Base-by-base conservation (phyloP, 2,329 filamentous ascomycete species). In the Xylariaceae sp. region DNA sequence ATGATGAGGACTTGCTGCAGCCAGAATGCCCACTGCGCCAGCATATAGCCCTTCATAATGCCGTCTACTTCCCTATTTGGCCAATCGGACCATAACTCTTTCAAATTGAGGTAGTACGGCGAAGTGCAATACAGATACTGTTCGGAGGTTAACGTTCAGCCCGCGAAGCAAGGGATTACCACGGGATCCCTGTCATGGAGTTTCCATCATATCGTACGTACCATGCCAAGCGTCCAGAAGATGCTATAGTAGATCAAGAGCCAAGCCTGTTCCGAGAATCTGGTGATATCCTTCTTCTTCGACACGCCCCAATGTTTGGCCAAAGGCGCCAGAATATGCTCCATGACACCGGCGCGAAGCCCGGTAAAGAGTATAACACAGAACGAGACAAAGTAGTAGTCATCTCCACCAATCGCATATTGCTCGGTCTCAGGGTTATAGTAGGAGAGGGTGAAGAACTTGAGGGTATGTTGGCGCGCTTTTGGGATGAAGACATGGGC, bases 241-340 rank as follows among this genome's bases (percentile, higher is more conserved):
- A 83, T 70, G 34, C 70, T 69, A 64, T 91, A 91, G 68, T 96
- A 97, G 34, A 93, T 65, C 42, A 94, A 69, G 60, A 95, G 73
- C 88, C 91, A 97, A 35, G 84, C 88, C 68, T 98, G 93, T 69
- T 98, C 93, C 48, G 89, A 89, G 67, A 97, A 95, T 44, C 93
- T 79, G 37, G 87, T 79, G 45, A 85, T 71, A 35, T 81, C 80
- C 69, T 95, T 96, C 60, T 73, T 74, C 59, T 84, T 87, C 54
- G 76, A 75, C 54, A 96, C 78, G 28, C 91, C 91, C 49, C 78
- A 75, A 36, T 73, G 68, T 49, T 79, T 81, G 33, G 86, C 90
- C 42, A 94, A 66, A 6, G 91, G 93, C 16, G 81, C 80, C 38
- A 97, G 74, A 11, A 94, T 57, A 68, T 95, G 93, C 62, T 96